Evolutionary conservation across 495 filamentous ascomycete species (phyloP).

Genomic region (Penicillium salamii): DNA sequence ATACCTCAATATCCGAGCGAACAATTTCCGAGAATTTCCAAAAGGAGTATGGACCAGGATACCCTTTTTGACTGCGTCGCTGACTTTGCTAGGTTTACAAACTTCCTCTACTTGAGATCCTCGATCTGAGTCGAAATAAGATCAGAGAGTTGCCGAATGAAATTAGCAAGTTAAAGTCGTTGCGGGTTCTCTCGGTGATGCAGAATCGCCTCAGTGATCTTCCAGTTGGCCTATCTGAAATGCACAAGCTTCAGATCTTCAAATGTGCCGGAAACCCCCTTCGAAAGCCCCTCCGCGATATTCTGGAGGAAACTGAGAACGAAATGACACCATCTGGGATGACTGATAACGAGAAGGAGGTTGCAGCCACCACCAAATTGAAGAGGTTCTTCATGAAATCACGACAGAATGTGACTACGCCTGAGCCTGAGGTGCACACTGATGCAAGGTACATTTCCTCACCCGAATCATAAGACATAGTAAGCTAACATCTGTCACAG

Average conservation of each 20-base stretch:
- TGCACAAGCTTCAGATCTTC: slow-evolving; percentile 81
- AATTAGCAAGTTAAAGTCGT: slow-evolving; percentile 69
- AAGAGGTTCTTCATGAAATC: slow-evolving; percentile 70
- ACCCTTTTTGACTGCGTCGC: slow-evolving; percentile 3
- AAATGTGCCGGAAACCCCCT: slow-evolving; percentile 87
- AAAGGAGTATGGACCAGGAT: slow-evolving; percentile 60
- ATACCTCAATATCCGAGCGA: slow-evolving; percentile 92
- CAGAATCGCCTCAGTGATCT: slow-evolving; percentile 83
- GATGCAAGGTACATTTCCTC: slow-evolving; percentile 64
- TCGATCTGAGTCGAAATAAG: slow-evolving; percentile 86
- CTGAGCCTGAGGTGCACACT: slow-evolving; percentile 59
- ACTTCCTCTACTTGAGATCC: slow-evolving; percentile 81
- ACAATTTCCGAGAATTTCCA: slow-evolving; percentile 85
- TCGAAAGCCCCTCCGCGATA: slow-evolving; percentile 41
- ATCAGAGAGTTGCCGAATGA: slow-evolving; percentile 73
- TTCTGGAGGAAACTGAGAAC: slow-evolving; percentile 41
- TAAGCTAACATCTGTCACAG: slow-evolving; percentile 24
- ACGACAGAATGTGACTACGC: slow-evolving; percentile 47
- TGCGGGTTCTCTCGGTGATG: slow-evolving; percentile 76
- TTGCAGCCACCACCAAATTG: slow-evolving; percentile 65
- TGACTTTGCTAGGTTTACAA: slow-evolving; percentile 63
- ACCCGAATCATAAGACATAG: neutral
- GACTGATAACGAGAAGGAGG: slow-evolving; percentile 61
- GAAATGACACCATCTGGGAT: slow-evolving; percentile 42
- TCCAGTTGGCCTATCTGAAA: slow-evolving; percentile 79